Base-by-base conservation (phyloP, 495 filamentous ascomycete species). In the Trichodelitschia bisporula region DNA sequence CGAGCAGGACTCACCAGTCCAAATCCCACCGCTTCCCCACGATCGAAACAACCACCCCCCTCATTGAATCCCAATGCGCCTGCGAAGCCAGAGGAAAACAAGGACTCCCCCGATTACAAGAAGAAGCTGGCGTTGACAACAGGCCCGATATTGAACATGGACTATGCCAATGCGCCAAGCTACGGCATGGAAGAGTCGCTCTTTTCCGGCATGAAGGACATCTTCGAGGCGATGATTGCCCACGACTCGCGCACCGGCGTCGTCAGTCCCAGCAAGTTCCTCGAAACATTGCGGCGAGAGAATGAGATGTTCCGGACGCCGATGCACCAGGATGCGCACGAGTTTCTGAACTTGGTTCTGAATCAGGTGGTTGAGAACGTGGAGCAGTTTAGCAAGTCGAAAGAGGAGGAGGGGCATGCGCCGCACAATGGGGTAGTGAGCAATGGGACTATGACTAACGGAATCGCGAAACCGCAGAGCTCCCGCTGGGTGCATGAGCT, bases 311-410 rank as follows among this genome's bases (percentile, higher is more conserved):
- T 95, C 40, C 75, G 82, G 28, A 76, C 75, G 21, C 72, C 80
- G 15, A 89, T 92, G 76, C 86, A 97, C 50, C 86, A 97, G 51
- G 86, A 97, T 54, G 86, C 86, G 4, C 86, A 97, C 44, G 86
- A 97, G 40, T 97, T 97, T 43, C 64, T 93, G 36, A 91, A 90
- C 36, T 58, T 92, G 10, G 63, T 97, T 1, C 61, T 97, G n/a
- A 97, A 97, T 43, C 73, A 92, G 42, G 80, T 95, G 11, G 83
- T 97, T 27, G 66, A 78, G 9, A 89, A 89, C 42, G 80, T 95
- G 12, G 89, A 95, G 48, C 66, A 66, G 6, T 75, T 80, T 41
- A 69, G 75, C 2, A 68, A 65, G 35, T 25, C 36, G 2, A 41
- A 34, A 18, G 36, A 55, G 31, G 58, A 66, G 35, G 54, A 58